phyloP scores from a whole-genome alignment of 1,139 yeast species.

The Nakaseomyces uthaithaninus region DNA sequence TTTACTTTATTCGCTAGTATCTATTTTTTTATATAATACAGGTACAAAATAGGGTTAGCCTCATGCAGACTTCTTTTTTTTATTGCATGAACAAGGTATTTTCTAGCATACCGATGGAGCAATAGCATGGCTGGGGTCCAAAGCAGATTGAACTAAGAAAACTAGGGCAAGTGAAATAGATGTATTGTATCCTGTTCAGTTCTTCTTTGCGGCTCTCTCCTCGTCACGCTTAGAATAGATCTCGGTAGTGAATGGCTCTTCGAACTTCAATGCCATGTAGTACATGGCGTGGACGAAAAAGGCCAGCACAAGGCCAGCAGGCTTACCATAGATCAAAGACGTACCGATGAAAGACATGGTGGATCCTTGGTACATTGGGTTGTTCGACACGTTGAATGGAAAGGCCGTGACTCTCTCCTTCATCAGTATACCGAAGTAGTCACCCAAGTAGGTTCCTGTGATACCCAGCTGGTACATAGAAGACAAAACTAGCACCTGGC shows the following conservation, averaged over 20 bases:
- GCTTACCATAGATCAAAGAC: constrained; percentile 81
- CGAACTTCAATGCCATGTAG: constrained; percentile 72
- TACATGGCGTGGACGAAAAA: constrained; percentile 74
- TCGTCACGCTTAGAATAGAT: constrained; percentile 63
- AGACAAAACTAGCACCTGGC: constrained; percentile 69
- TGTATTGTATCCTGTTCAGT: background rate
- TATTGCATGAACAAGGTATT: no score
- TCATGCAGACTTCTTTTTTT: no score
- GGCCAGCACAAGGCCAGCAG: constrained; percentile 73
- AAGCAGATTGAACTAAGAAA: no score
- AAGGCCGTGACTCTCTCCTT: constrained; percentile 82
- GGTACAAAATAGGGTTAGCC: no score
- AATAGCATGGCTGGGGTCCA: no score
- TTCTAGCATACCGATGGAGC: no score
- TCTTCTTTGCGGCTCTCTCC: constrained; percentile 8
- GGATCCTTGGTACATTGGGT: constrained; percentile 96
- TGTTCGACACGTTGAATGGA: constrained; percentile 84
- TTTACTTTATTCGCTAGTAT: no score
- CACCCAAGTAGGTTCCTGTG: constrained; percentile 94
- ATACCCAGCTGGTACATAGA: constrained; percentile 95
- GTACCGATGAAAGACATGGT: constrained; percentile 84
- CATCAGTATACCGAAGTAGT: constrained; percentile 94
- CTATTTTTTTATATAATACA: no score
- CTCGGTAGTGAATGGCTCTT: constrained; percentile 91
- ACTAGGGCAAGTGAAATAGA: background rate